Evolutionary conservation across 768 basidiomycete genomes (phyloP).

Genomic region (Panaeolus papilionaceus): DNA sequence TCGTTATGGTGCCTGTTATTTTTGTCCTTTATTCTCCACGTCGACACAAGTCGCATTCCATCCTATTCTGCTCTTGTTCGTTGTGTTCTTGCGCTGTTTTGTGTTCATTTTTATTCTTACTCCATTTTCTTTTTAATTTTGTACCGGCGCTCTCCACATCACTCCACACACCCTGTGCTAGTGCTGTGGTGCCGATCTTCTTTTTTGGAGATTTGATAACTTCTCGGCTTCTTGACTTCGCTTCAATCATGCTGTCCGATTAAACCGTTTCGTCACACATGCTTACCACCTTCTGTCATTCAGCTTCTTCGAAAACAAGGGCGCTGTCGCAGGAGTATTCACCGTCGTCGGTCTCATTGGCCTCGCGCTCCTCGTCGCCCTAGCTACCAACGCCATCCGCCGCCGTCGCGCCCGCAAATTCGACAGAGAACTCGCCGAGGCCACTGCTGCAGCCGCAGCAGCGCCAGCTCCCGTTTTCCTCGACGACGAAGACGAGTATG

Average conservation of each 20-base stretch:
- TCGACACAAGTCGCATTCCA: background rate
- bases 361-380: constrained; percentile 53
- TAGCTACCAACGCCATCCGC: constrained; percentile 59
- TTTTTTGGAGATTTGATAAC: background rate
- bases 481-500: constrained; percentile 54
- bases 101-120: background rate
- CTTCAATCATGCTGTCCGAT: background rate
- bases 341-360: constrained; percentile 70
- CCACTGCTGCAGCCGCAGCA: constrained; percentile 67
- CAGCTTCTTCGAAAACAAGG: constrained; percentile 77
- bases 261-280: background rate
- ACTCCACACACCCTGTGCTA: background rate
- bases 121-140: background rate
- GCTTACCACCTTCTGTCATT: constrained; percentile 14
- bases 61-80: too few relatives aligned
- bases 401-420: constrained; percentile 68
- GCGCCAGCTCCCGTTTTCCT: constrained; percentile 61
- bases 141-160: background rate
- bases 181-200: background rate
- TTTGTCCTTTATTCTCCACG: constrained; percentile 6
- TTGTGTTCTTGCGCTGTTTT: background rate
- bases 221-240: background rate
- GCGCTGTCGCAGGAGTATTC: constrained; percentile 76
- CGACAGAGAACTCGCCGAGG: constrained; percentile 77
- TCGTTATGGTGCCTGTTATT: background rate